These are phyloP conservation scores for Cyberlindnera euphorbiae DNA, from an alignment of 805 yeast genomes.

Conservation along the genomic window DNA sequence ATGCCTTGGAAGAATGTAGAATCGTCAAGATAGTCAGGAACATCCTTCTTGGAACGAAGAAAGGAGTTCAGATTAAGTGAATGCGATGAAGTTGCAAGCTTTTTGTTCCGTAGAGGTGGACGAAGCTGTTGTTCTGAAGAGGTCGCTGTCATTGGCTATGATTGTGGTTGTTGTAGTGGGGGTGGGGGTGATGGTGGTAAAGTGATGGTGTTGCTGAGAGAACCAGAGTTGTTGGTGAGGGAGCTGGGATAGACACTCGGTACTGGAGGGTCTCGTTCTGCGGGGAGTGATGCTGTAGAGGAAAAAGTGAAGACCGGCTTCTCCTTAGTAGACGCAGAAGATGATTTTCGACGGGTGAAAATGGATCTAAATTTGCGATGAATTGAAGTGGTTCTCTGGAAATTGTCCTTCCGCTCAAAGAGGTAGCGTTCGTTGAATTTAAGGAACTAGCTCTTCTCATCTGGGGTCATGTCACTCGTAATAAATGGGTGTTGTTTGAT, in stretches of 20 bases:
- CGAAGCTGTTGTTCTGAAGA: constrained; percentile 6
- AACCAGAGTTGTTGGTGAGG: no score
- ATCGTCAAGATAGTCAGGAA: constrained; percentile 23
- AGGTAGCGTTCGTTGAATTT: constrained; percentile 23
- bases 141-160: no score
- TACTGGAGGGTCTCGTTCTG: constrained; percentile 1
- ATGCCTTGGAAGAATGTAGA: constrained; percentile 22
- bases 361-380: constrained; percentile 22
- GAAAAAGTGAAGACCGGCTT: constrained; percentile 4
- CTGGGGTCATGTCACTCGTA: constrained; percentile 32
- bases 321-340: constrained; percentile 8
- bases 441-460: constrained; percentile 11
- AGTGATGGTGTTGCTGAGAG: no score
- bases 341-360: constrained; percentile 20
- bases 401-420: constrained; percentile 7
- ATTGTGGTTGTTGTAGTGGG: background rate
- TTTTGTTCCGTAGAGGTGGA: constrained; percentile 10
- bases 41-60: constrained; percentile 20
- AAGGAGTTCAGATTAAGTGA: constrained; percentile 21
- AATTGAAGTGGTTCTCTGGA: constrained; percentile 15
- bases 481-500: constrained; percentile 74
- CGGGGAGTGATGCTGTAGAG: constrained; percentile 10
- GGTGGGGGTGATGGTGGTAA: constrained; percentile 7
- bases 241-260: no score
- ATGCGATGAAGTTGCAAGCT: constrained; percentile 18